Base-by-base conservation (phyloP, 805 yeast species). In the Saturnispora mendoncae region DNA sequence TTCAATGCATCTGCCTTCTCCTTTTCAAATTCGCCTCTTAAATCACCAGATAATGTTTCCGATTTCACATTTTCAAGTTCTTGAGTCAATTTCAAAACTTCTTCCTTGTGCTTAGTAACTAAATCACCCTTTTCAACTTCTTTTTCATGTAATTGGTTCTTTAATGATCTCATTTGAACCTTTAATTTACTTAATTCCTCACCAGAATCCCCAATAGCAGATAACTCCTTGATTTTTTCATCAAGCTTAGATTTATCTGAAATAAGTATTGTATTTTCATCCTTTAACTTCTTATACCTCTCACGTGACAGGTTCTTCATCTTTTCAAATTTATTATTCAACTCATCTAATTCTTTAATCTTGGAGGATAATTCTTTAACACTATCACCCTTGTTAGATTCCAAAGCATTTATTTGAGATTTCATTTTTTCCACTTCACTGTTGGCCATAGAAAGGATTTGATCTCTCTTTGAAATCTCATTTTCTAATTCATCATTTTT, bases 341-440 rank as follows among this genome's bases (percentile, higher is more conserved):
- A 53, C 36, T 36, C 50, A 20, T 33, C 42, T 15, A 40, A 45
- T 41, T 18, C 45, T 38, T 37, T 51, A 47, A 25, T n/a, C 24
- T 43, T 39, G 4, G 21, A 4, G 3, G 14, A 24, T 4, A 36
- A 31, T 19, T 33, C 31, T 19, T 12, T 25, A 20, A 31, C 15
- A 46, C 38, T 4, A 31, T 37, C 28, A 30, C 14, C 73, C 57
- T 39, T 69, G 8, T 14, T 23, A 9, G 19, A 72, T 40, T 70
- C 70, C 6, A 76, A 59, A 23, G 14, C n/a, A 3, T 14, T 13
- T 12, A 27, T 14, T 45, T 77, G 68, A 12, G 58, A 61, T 57
- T 74, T 76, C 77, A 84, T 74, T 19, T 75, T 65, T n/a, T 71
- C 72, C 39, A 68, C 66, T 45, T 82, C 85, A 46, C 74, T 75